These are phyloP conservation scores for Eucalyptus caleyi DNA, from an alignment of 345 rosid species.

Conservation along the genomic window DNA sequence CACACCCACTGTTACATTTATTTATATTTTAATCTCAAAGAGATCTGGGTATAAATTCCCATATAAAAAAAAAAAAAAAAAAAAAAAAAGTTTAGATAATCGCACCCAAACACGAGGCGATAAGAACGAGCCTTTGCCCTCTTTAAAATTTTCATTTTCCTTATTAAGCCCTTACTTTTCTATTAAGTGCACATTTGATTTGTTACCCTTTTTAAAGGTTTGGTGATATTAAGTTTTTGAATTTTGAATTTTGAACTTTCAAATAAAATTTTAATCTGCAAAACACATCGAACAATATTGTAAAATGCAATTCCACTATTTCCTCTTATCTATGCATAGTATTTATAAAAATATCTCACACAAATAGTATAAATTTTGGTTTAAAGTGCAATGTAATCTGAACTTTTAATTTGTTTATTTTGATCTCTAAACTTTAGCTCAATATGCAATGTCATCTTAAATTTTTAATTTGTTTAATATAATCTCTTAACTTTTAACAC, in stretches of 20 bases:
- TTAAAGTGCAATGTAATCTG: accelerated
- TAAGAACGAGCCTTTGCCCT: not conserved
- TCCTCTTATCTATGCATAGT: accelerated
- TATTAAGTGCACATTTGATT: not conserved
- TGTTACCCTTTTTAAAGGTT: not conserved
- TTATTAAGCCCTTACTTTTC: not conserved
- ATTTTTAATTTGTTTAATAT: no score
- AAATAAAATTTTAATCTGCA: not conserved
- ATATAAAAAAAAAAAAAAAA: not conserved
- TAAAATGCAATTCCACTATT: not conserved
- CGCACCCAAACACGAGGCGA: not conserved
- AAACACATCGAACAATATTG: not conserved
- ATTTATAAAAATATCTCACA: not conserved
- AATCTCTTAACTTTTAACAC: accelerated
- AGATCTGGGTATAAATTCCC: not conserved
- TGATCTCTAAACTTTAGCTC: no score
- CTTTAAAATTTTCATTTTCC: not conserved
- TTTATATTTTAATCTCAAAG: not conserved
- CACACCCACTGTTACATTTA: not conserved
- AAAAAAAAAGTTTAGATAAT: not conserved
- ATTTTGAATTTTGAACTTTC: not conserved
- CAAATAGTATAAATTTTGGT: no score
- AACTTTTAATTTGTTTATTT: no score
- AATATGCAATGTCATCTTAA: accelerated
- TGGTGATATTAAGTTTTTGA: not conserved